Evolutionary conservation across 768 basidiomycete genomes (phyloP).

Genomic region (Tulasnella sp.): DNA sequence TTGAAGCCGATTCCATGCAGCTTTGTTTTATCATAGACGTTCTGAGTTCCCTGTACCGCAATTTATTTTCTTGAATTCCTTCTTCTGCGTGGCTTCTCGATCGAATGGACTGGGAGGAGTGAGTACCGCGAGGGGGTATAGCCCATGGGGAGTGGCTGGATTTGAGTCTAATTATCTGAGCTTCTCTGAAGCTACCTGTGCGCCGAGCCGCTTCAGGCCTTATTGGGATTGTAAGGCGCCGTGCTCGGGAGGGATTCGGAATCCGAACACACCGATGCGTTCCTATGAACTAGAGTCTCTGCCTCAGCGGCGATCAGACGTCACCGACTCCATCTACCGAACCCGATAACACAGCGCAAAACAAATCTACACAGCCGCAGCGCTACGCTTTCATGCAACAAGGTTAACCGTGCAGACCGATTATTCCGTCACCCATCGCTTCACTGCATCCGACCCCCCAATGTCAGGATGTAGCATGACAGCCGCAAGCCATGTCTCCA

Average conservation of each 20-base stretch:
- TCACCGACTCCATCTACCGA: neutral
- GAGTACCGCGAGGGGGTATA: neutral
- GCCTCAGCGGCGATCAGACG: conserved; percentile 1
- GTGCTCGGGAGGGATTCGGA: neutral
- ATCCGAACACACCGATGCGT: neutral
- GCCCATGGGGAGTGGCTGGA: neutral
- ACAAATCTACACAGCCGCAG: neutral
- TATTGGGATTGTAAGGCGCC: neutral
- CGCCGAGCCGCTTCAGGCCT: neutral
- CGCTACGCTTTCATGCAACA: neutral
- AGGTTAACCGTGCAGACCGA: conserved; percentile 3
- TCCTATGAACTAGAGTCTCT: neutral
- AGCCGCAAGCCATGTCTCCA: conserved; percentile 23
- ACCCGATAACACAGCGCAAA: neutral
- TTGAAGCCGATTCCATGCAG: neutral
- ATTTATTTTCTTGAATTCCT: neutral
- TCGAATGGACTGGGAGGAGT: neutral
- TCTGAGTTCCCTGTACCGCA: neutral
- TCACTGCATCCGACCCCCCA: conserved; percentile 16
- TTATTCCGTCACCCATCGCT: conserved; percentile 24
- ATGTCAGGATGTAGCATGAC: conserved; percentile 24
- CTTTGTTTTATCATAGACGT: neutral
- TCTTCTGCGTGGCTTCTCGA: neutral
- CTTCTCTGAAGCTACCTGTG: neutral
- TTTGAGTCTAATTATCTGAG: neutral